Conservation (phyloP, 495 filamentous ascomycete genomes). For the Aspergillus nidulans region DNA sequence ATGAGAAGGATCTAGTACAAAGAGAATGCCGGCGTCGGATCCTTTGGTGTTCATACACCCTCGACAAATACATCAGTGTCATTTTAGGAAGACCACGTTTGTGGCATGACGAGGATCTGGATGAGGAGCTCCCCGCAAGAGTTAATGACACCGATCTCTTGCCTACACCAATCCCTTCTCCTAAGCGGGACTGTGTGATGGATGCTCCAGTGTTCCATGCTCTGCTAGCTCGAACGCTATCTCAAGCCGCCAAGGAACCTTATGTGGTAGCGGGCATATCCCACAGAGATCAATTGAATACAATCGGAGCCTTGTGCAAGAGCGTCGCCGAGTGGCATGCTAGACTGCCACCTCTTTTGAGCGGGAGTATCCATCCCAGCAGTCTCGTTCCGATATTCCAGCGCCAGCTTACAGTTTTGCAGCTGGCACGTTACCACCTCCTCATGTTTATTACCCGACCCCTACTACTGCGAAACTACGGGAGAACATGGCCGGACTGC, state of each 20-base stretch:
- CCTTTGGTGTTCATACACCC: conserved; percentile 28
- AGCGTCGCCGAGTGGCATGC: conserved; percentile 22
- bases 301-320: conserved; percentile 11
- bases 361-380: conserved; percentile 21
- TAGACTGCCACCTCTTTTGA: conserved; percentile 20
- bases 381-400: conserved; percentile 23
- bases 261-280: conserved; percentile 20
- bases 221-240: conserved; percentile 21
- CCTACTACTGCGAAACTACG: conserved; percentile 22
- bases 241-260: conserved; percentile 21
- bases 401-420: conserved; percentile 23
- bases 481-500: conserved; percentile 13
- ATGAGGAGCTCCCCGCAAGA: conserved; percentile 21
- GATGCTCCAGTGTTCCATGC: conserved; percentile 26
- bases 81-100: conserved; percentile 27
- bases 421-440: conserved; percentile 24
- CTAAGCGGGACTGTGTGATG: conserved; percentile 25
- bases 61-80: conserved; percentile 29
- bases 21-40: conserved; percentile 23
- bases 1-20: conserved; percentile 3
- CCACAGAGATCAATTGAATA: conserved; percentile 15
- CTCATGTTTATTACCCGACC: conserved; percentile 27
- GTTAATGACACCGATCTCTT: conserved; percentile 23
- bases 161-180: not conserved
- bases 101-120: conserved; percentile 25